Evolutionary conservation across 192 early-diverging fungal genomes (phyloP).

Genomic region (Linnemannia schmuckeri): DNA sequence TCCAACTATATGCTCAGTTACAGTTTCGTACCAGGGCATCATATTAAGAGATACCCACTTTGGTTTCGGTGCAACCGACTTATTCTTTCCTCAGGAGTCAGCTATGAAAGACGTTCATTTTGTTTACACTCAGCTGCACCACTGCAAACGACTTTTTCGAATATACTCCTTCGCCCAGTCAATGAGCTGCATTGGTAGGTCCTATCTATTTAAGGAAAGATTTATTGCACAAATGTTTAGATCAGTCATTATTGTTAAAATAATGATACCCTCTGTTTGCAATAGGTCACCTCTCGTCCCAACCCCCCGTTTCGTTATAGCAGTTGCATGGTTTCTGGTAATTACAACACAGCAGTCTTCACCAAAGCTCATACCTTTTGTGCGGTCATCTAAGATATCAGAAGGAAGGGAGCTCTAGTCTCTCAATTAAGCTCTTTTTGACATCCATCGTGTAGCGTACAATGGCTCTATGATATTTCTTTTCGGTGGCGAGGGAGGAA

Average conservation of each 20-base stretch:
- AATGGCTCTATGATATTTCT: neutral
- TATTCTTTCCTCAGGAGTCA: neutral
- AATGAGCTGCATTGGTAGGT: neutral
- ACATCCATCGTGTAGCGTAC: neutral
- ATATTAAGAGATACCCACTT: too few relatives aligned
- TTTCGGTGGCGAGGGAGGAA: neutral
- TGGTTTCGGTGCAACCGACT: neutral
- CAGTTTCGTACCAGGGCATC: neutral
- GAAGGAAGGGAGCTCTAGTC: too few relatives aligned
- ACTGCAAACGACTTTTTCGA: neutral
- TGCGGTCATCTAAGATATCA: too few relatives aligned
- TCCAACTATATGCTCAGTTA: neutral
- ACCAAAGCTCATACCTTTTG: neutral
- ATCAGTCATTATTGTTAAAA: too few relatives aligned
- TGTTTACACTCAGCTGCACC: neutral
- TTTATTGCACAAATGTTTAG: too few relatives aligned
- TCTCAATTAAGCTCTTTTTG: neutral
- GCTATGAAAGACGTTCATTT: neutral
- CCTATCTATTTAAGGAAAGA: too few relatives aligned
- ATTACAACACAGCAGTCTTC: neutral
- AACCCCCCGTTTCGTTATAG: neutral
- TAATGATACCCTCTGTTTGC: too few relatives aligned
- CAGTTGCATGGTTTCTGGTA: conserved; percentile 5
- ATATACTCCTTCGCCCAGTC: neutral
- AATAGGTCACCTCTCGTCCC: neutral